Base-by-base conservation (phyloP, 2,329 filamentous ascomycete species). In the Calonectria crousiana region DNA sequence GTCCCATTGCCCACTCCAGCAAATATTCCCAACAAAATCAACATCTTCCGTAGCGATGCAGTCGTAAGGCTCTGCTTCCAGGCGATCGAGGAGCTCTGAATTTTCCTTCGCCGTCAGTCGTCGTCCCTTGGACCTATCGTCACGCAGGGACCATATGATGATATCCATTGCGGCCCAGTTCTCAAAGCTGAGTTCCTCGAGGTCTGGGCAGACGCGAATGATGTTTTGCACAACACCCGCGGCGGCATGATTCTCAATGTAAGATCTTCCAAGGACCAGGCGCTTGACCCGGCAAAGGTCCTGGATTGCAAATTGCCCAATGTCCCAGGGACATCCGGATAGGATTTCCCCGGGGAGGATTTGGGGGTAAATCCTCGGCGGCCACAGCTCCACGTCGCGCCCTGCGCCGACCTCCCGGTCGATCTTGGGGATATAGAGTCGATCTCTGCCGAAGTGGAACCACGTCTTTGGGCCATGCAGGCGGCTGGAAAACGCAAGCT, bases 371-470 rank as follows among this genome's bases (percentile, higher is more conserved):
- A 14, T 16, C 10, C 0, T 28, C 1, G 23, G 14, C 11, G 49
- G 49, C 49, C 49, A 52, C 13, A 52, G 23, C 1, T 30, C 49
- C 26, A 1, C 6, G 26, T 30, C 49, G 26, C 49, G 49, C 13
- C 1, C 47, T 5, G 6, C 6, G 0, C 13, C 2, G 49, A 10
- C 4, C 6, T 41, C 56, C 14, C 4, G 23, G 14, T 13, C n/a
- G 11, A 11, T 11, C 13, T 20, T 41, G 34, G 56, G 56, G 3
- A 62, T 62, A 13, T 49, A 32, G 9, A 65, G 41, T 2, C 38
- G 26, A 47, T 65, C 60, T 18, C 56, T 41, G 8, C 56, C 23
- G 9, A 26, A 62, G 56, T 62, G 56, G 23, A 62, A 62, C 56
- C 56, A 62, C 2, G 56, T 62, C 36, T 38, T 62, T 41, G 56